Evolutionary conservation across 495 filamentous ascomycete genomes (phyloP), one percentile per base, ranked within the genome.

Genomic region (Clohesyomyces aquaticus): DNA sequence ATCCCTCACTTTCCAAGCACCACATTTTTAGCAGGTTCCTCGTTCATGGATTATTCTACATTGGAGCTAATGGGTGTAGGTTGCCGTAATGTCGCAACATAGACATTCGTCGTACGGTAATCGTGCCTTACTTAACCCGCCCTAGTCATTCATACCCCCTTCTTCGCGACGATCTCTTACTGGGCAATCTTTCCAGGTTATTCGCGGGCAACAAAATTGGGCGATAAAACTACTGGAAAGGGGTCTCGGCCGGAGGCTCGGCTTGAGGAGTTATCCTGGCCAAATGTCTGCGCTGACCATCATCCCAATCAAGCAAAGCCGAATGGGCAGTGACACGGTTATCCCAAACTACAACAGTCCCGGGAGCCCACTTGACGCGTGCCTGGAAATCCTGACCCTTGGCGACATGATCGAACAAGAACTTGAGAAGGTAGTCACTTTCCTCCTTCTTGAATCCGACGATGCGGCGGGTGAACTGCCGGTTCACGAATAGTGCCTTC

Each of bases 281-380:
- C 55, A 95, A 74, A 76, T 96, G 91, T 45, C 91, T 80, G 60
- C 91, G 80, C 76, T 88, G 84, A 2, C 90, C 90, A 76, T 84
- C 84, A 57, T 83, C 83, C 89, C 89, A 95, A 73, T 93, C 91
- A 18, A 91, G 72, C 29, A 90, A 77, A 3, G 88, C 90, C n/a
- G 87, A 86, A 74, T 94, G 90, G 54, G 83, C 80, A 12, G 90
- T 91, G 3, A 92, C 86, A 16, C 90, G 82, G 74, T 95, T 93
- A 78, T 96, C 92, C 86, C 91, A 96, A 11, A 96, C 87, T 9
- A 96, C 89, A 23, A 96, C 91, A 1, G 90, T 94, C 38, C 84
- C 83, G 11, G 85, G 82, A 65, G 88, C 83, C 91, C 91, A 96
- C 66, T 88, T 86, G 50, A 97, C 85, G n/a, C 93, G 81, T 9